Evolutionary conservation across 2,329 filamentous ascomycete species (phyloP), one percentile per base, ranked within the genome.

Genomic region (Fusarium tricinctum): DNA sequence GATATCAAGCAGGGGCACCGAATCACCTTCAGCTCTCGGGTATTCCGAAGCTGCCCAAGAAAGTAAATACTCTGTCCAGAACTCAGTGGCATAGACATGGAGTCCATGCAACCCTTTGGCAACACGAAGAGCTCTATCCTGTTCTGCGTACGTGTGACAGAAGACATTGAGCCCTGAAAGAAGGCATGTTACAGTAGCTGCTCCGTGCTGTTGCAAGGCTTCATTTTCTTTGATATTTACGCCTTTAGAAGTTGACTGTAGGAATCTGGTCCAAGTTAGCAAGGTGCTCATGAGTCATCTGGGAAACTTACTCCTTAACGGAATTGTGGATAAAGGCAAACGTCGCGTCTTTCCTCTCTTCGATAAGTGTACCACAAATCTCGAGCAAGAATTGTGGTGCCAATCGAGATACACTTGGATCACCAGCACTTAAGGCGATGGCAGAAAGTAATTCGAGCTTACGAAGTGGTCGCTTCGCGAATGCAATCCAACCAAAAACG

Each of bases 271-370:
- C 1, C 3, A 2, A 14, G 0, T 66, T 6, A 68, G 32, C 3
- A 3, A 1, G 5, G 2, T 6, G 6, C 3, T 4, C 7, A 2
- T 0, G 4, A 3, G 0, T 3, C 2, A 12, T 8, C 2, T 10
- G 4, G 17, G 0, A 12, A 3, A 40, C 57, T 43, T 67, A 69
- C 68, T 70, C 63, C 17, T 57, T 69, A 0, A 70, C 63, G 1
- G 68, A 70, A 1, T 51, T 65, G 7, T 69, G 66, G 17, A 70
- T 69, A 3, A 69, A 69, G 3, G 58, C 17, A 1, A 69, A 2
- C 0, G 49, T 69, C 7, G 53, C 32, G 5, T 69, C 68, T 3
- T 17, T 28, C 3, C 55, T 56, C 30, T 67, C 63, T 17, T 67
- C 66, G 0, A 67, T 26, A 0, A 69, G 40, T 0, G 63, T 44